Conservation (phyloP, 306 rosid genomes). For the Trifolium fragiferum region DNA sequence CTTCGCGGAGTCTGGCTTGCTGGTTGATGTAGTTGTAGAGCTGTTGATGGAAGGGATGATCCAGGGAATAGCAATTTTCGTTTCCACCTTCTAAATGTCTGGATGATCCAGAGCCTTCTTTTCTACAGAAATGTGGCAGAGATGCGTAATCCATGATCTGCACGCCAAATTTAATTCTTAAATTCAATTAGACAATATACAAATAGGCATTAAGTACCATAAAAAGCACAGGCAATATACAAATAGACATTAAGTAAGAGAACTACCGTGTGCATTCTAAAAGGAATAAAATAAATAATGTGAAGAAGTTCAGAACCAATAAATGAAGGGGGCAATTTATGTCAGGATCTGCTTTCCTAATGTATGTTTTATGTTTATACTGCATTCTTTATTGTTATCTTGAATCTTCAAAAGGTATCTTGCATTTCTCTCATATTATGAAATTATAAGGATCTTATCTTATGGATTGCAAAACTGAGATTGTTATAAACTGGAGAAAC, state of each 20-base stretch:
- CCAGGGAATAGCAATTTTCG: slow-evolving; percentile 76
- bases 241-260: neutral
- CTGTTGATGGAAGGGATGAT: slow-evolving; percentile 84
- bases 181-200: slow-evolving; percentile 33
- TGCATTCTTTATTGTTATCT: slow-evolving; percentile 1
- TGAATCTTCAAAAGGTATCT: slow-evolving; percentile 1
- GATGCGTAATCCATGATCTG: slow-evolving; percentile 88
- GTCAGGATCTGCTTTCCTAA: slow-evolving; percentile 16
- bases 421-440: slow-evolving; percentile 5
- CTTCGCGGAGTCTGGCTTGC: slow-evolving; percentile 56
- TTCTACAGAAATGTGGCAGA: slow-evolving; percentile 88
- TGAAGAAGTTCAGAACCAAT: neutral
- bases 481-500: neutral
- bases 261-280: slow-evolving; percentile 4
- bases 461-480: neutral
- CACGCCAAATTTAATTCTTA: slow-evolving; percentile 48
- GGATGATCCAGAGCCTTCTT: slow-evolving; percentile 84
- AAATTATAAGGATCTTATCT: slow-evolving; percentile 20
- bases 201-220: neutral
- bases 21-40: slow-evolving; percentile 75
- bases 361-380: neutral
- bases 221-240: slow-evolving; percentile 14
- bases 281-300: slow-evolving; percentile 1
- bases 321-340: neutral
- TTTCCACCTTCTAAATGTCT: slow-evolving; percentile 53